Evolutionary conservation across 495 filamentous ascomycete species (phyloP).

Genomic region (Cudoniella acicularis): DNA sequence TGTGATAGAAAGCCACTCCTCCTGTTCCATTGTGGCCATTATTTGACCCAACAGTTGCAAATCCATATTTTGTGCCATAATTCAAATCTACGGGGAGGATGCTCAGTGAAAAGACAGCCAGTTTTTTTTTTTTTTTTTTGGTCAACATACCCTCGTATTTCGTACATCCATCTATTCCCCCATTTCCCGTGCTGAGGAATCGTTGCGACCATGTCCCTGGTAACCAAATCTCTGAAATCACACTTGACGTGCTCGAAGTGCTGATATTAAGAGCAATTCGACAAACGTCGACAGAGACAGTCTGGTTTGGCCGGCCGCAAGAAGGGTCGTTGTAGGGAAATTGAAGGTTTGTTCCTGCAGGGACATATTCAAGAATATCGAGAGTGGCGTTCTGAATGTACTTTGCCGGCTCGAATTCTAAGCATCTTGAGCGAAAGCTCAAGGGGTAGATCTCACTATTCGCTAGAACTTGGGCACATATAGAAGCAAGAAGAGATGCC

Average conservation of each 20-base stretch:
- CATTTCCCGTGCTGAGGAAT: conserved; percentile 54
- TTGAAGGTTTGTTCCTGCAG: conserved; percentile 44
- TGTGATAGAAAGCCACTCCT: conserved; percentile 46
- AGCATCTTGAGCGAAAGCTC: conserved; percentile 4
- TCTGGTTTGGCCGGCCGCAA: conserved; percentile 39
- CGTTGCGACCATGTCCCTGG: conserved; percentile 47
- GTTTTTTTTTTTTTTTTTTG: no score
- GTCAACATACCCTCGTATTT: conserved; percentile 23
- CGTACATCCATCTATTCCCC: conserved; percentile 52
- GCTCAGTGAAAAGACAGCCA: not conserved
- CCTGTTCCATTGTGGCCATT: conserved; percentile 55
- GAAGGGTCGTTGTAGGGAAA: conserved; percentile 42
- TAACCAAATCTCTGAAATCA: conserved; percentile 57
- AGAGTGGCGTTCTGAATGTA: conserved; percentile 9
- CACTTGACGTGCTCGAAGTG: conserved; percentile 49
- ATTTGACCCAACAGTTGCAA: conserved; percentile 54
- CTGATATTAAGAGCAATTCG: conserved; percentile 53
- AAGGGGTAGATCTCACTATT: not conserved
- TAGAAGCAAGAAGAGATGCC: not conserved
- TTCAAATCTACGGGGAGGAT: conserved; percentile 10
- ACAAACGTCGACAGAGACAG: conserved; percentile 47
- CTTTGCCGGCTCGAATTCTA: conserved; percentile 13
- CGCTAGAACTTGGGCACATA: not conserved
- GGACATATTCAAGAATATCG: conserved; percentile 30
- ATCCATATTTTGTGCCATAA: conserved; percentile 40